Base-by-base conservation (phyloP, 768 basidiomycete species). In the Scleroderma bovista region DNA sequence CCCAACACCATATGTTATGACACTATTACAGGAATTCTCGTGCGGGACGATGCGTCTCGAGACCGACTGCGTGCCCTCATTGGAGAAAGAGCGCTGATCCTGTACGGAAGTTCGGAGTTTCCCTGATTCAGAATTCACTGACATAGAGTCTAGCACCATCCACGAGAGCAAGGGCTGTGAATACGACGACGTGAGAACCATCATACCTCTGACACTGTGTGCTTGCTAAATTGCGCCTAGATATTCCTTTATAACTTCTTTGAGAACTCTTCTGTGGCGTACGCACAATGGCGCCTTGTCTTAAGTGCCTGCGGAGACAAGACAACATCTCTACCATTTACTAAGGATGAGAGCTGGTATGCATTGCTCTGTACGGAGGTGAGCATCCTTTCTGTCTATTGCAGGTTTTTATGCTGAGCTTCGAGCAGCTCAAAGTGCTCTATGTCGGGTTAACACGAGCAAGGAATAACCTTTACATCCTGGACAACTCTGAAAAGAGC, bases 221-320 rank as follows among this genome's bases (percentile, higher is more conserved):
- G 20, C 16, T 1, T 0, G 53, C 48, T 46, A 54, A n/a, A 56
- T 29, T 9, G 2, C 17, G 39, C 40, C 1, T 50, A 88, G 85
- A 86, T 89, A 4, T 69, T 89, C 6, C 58, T 89, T 9, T 88
- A 81, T 56, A 80, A 88, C 53, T 88, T 88, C 64, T 89, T 89
- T 56, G 74, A 78, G 22, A 82, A 86, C 54, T 88, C 87, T 0
- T 55, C 59, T 0, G 64, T 76, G 2, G 74, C 74, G 37, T 48
- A 60, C 2, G 63, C 76, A 0, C 80, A 80, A 42, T 88, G 86
- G 86, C 69, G 81, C 8, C 70, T 83, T 1, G 64, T 86, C 3
- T 58, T 82, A 3, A 77, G 78, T 44, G 69, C 62, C 1, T 46
- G 72, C 0, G 60, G 67, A 34, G 60, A 61, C 15, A 42, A 52